These are phyloP conservation scores for Ustilago sp. DNA, from an alignment of 1,284 basidiomycete species.

Conservation along the genomic window DNA sequence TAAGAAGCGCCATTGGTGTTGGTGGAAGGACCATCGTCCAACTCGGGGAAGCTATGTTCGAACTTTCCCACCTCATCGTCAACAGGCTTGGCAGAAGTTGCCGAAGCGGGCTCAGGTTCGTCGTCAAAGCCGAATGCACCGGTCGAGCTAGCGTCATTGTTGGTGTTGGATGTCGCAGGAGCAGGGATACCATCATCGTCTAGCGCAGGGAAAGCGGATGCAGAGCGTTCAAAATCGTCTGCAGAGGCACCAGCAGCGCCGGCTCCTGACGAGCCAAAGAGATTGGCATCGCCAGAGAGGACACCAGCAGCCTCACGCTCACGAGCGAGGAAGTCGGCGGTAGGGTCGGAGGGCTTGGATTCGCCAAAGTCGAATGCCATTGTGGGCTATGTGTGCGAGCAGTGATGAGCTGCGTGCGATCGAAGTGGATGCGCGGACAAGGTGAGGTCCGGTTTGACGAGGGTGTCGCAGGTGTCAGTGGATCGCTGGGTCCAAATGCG, in stretches of 20 bases:
- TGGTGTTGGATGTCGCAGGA: constrained; percentile 9
- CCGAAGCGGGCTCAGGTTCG: constrained; percentile 16
- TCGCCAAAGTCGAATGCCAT: constrained; percentile 64
- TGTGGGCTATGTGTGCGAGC: constrained; percentile 5
- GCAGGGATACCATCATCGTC: constrained; percentile 67
- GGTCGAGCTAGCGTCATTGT: constrained; percentile 11
- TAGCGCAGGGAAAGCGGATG: constrained; percentile 74
- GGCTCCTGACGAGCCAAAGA: constrained; percentile 62
- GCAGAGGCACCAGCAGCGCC: constrained; percentile 28
- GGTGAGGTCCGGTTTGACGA: not conserved
- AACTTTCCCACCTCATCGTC: constrained; percentile 87
- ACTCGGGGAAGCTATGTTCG: constrained; percentile 88
- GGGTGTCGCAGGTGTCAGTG: too few relatives aligned
- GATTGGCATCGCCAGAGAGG: constrained; percentile 57
- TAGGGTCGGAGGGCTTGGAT: constrained; percentile 60
- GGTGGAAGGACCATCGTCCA: constrained; percentile 72
- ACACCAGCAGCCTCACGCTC: constrained; percentile 64
- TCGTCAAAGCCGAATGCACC: constrained; percentile 40
- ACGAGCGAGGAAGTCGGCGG: constrained; percentile 67
- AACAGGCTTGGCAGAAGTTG: constrained; percentile 26
- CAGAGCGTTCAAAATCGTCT: constrained; percentile 71
- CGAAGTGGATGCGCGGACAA: not conserved
- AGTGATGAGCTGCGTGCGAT: not conserved
- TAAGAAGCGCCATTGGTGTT: constrained; percentile 30
- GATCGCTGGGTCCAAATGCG: too few relatives aligned